Evolutionary conservation across 257 asterid genomes (phyloP).

Genomic region (Osmanthus fragrans): DNA sequence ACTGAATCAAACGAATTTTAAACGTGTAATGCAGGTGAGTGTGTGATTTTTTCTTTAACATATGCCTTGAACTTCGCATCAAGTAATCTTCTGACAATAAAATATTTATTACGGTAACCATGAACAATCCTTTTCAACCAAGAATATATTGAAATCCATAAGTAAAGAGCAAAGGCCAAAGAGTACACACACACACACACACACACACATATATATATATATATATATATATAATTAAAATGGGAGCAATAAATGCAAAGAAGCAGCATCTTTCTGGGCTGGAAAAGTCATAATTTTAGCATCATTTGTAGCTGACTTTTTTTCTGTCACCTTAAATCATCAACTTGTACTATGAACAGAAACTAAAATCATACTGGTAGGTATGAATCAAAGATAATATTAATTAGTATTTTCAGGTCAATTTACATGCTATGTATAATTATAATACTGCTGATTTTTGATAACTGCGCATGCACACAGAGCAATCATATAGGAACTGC

Average conservation of each 20-base stretch:
- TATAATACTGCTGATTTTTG: not conserved
- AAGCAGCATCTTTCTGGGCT: not conserved
- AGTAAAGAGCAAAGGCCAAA: not conserved
- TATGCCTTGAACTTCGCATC: not conserved
- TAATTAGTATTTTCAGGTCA: not conserved
- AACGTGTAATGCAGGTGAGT: too few relatives aligned
- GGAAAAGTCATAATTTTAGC: slow-evolving; percentile 16
- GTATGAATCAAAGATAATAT: slow-evolving; percentile 16
- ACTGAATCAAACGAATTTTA: too few relatives aligned
- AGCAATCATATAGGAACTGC: slow-evolving; percentile 19
- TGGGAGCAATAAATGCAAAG: not conserved
- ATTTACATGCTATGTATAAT: too few relatives aligned
- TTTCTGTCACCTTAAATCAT: slow-evolving; percentile 9
- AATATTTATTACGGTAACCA: not conserved
- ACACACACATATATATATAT: too few relatives aligned
- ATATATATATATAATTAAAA: not conserved
- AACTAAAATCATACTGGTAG: slow-evolving; percentile 17
- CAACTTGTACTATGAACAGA: slow-evolving; percentile 4
- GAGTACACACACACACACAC: too few relatives aligned
- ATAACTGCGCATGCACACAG: slow-evolving; percentile 23
- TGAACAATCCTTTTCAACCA: not conserved
- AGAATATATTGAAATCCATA: too few relatives aligned
- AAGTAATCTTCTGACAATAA: too few relatives aligned
- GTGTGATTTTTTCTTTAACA: not conserved
- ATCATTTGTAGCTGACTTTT: slow-evolving; percentile 14